Conservation (phyloP, 2,329 filamentous ascomycete species). For the Sclerotinia glacialis region DNA sequence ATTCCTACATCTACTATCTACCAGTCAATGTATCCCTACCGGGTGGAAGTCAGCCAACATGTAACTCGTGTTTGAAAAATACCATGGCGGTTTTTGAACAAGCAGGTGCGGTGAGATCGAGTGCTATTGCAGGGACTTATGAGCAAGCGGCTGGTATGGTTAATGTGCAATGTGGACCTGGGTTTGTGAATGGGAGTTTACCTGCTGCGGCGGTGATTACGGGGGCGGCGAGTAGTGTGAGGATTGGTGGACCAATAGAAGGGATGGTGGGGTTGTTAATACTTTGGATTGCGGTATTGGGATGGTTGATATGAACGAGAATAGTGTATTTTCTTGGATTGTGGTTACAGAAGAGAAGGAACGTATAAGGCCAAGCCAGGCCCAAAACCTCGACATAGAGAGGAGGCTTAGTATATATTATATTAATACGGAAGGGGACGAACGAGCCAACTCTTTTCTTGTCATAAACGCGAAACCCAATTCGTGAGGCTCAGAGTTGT, state of each 20-base stretch:
- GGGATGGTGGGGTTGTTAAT: background rate
- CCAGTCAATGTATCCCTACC: slow-evolving; percentile 62
- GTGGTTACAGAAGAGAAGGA: background rate
- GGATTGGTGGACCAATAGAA: background rate
- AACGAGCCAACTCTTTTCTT: background rate
- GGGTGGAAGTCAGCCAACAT: slow-evolving; percentile 57
- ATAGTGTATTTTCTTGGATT: too few species aligned
- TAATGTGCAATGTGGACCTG: slow-evolving; percentile 60
- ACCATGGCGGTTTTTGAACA: slow-evolving; percentile 80
- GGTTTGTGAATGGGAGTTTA: slow-evolving; percentile 57
- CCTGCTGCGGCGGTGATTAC: slow-evolving; percentile 29
- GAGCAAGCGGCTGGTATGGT: slow-evolving; percentile 67
- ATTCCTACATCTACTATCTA: slow-evolving; percentile 81
- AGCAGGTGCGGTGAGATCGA: slow-evolving; percentile 62
- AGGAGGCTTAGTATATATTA: background rate
- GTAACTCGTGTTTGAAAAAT: slow-evolving; percentile 70
- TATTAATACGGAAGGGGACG: background rate
- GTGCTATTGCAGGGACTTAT: slow-evolving; percentile 69
- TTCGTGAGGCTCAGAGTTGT: background rate
- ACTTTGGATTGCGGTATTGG: background rate
- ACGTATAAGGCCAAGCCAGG: background rate
- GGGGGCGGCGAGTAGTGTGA: background rate
- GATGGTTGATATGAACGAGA: background rate
- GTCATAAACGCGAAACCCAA: background rate
- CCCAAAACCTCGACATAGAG: background rate